A percentile compares a stretch with the other conserved stretches of the same genome.
These are phyloP conservation scores for Cornus kousa DNA, from an alignment of 148 eudicot genomes.

Conservation along the genomic window DNA sequence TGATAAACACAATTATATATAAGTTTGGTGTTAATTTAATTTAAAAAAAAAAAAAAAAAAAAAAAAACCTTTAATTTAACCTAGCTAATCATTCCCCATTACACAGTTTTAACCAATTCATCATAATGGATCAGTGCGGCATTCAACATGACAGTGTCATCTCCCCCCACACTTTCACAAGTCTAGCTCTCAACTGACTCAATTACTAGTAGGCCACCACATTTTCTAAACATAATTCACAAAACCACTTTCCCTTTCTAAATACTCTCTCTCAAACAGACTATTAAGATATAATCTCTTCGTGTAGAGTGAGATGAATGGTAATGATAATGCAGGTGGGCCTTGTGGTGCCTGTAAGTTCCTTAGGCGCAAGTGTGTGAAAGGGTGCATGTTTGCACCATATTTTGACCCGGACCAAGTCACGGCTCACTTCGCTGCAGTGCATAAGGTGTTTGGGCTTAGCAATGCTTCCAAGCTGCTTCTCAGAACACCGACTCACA, in stretches of 20 bases:
- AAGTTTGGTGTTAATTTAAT: too few species aligned
- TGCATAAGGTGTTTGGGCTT: slow-evolving; percentile 72
- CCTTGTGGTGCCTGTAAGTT: slow-evolving; percentile 89
- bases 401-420: slow-evolving; percentile 76
- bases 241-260: slow-evolving; percentile 13
- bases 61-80: too few species aligned
- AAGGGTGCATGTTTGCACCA: slow-evolving; percentile 68
- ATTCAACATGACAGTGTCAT: not conserved
- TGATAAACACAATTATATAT: too few species aligned
- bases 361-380: slow-evolving; percentile 64
- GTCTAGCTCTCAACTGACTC: not conserved
- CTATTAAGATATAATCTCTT: not conserved
- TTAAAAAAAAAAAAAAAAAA: too few species aligned
- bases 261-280: slow-evolving; percentile 14
- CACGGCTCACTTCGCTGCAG: slow-evolving; percentile 69
- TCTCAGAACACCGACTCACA: slow-evolving; percentile 45
- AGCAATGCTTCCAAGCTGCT: slow-evolving; percentile 76
- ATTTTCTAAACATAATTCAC: not conserved
- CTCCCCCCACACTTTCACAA: not conserved
- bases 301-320: not conserved
- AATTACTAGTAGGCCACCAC: slow-evolving; percentile 27
- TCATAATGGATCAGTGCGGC: not conserved
- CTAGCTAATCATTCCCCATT: not conserved
- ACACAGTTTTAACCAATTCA: not conserved
- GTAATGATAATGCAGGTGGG: slow-evolving; percentile 22